Conservation (phyloP, 257 asterid species). For the Capsicum rhomboideum region DNA sequence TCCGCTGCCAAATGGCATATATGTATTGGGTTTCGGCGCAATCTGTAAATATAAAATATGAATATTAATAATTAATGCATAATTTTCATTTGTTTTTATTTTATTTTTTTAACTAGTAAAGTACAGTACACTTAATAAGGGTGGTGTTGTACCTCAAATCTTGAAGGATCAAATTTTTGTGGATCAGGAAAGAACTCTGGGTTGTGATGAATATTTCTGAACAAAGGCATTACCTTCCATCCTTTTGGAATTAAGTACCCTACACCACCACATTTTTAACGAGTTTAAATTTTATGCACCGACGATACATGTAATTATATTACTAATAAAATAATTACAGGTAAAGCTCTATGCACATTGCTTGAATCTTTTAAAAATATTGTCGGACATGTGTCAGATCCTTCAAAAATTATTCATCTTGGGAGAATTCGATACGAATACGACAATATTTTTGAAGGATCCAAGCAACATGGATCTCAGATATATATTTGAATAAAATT, state of each 20-base stretch:
- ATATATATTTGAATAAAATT: too few species aligned
- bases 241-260: slow-evolving; percentile 90
- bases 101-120: background rate
- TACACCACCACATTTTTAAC: background rate
- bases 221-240: slow-evolving; percentile 93
- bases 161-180: slow-evolving; percentile 54
- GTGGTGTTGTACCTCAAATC: slow-evolving; percentile 60
- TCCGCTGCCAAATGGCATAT: slow-evolving; percentile 90
- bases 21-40: slow-evolving; percentile 60
- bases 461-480: background rate
- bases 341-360: background rate
- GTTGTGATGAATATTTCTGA: slow-evolving; percentile 86
- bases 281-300: background rate
- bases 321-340: background rate
- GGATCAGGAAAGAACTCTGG: slow-evolving; percentile 74
- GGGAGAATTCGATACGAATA: background rate
- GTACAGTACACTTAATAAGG: background rate
- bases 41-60: slow-evolving; percentile 20
- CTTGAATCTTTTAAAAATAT: background rate
- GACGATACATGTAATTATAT: background rate
- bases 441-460: background rate
- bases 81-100: background rate
- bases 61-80: background rate
- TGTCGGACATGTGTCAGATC: background rate
- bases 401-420: background rate